Evolutionary conservation across 306 rosid genomes (phyloP).

Genomic region (Malus sylvestris): DNA sequence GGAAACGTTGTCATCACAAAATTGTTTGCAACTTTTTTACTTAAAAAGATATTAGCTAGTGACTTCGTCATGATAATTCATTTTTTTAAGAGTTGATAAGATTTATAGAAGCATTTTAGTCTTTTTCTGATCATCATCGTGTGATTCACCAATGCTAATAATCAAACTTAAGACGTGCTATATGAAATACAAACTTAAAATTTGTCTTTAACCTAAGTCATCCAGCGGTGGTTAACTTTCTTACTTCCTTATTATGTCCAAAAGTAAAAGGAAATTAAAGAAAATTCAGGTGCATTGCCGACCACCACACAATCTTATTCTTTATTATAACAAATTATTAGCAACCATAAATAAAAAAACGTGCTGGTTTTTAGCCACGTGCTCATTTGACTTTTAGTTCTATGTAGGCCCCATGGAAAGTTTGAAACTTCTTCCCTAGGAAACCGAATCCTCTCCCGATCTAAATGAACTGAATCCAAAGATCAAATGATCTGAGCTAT

Average conservation of each 20-base stretch:
- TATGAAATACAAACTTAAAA: fast-evolving
- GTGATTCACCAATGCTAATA: too few relatives aligned
- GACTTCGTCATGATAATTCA: too few relatives aligned
- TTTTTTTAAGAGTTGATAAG: too few relatives aligned
- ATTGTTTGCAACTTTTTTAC: background rate
- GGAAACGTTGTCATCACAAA: background rate
- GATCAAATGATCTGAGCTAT: too few relatives aligned
- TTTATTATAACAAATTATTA: too few relatives aligned
- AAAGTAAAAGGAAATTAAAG: background rate
- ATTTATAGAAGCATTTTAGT: fast-evolving
- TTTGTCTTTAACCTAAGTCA: too few relatives aligned
- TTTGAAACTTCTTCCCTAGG: too few relatives aligned
- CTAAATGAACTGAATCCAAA: too few relatives aligned
- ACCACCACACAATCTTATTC: background rate
- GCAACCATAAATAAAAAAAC: background rate
- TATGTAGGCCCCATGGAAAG: background rate
- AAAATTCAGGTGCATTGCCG: background rate
- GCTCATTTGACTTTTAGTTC: background rate
- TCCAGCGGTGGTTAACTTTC: too few relatives aligned
- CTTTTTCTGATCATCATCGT: fast-evolving
- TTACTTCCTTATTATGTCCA: background rate
- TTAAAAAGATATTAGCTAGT: fast-evolving
- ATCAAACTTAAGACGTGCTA: too few relatives aligned
- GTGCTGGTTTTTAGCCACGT: background rate
- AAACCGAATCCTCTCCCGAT: too few relatives aligned